Percentiles rank a stretch among this genome's conserved stretches.
phyloP scores from a whole-genome alignment of 495 filamentous ascomycete species.

The Aspergillus incahuasiensis region DNA sequence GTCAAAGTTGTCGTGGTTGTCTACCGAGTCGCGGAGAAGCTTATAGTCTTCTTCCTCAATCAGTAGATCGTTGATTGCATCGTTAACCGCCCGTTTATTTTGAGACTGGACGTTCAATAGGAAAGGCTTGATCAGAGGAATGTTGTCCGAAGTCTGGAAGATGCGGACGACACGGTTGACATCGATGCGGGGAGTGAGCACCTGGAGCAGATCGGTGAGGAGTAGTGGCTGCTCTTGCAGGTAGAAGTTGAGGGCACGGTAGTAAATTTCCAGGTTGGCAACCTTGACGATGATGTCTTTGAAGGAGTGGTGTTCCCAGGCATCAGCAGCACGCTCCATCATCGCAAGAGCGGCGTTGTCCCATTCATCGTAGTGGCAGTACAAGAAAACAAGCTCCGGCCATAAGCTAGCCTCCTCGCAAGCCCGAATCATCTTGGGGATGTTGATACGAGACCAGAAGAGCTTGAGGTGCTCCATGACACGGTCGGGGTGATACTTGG shows the following conservation, averaged over 20 bases:
- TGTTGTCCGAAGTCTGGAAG: constrained; percentile 97
- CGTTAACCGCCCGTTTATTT: constrained; percentile 97
- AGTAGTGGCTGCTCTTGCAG: constrained; percentile 93
- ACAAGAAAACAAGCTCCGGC: constrained; percentile 98
- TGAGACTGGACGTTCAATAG: constrained; percentile 92
- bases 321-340: constrained; percentile 97
- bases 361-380: constrained; percentile 98
- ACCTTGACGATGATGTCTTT: constrained; percentile 99
- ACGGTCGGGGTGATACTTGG: constrained; percentile 93
- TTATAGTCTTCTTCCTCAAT: constrained; percentile 99
- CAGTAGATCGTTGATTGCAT: constrained; percentile 95
- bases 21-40: constrained; percentile 93
- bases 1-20: constrained; percentile 99
- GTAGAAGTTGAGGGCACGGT: constrained; percentile 96
- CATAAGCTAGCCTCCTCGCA: constrained; percentile 95
- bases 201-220: constrained; percentile 91
- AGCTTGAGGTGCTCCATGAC: constrained; percentile 99
- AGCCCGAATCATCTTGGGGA: constrained; percentile 94
- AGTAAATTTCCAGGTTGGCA: constrained; percentile 98
- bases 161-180: constrained; percentile 97
- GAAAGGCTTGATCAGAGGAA: constrained; percentile 99
- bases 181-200: constrained; percentile 86
- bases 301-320: constrained; percentile 99
- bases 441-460: constrained; percentile 98
- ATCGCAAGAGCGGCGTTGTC: constrained; percentile 98